These are phyloP conservation scores for Apophysomyces sp. DNA, from an alignment of 371 early-diverging fungal species.

Conservation along the genomic window DNA sequence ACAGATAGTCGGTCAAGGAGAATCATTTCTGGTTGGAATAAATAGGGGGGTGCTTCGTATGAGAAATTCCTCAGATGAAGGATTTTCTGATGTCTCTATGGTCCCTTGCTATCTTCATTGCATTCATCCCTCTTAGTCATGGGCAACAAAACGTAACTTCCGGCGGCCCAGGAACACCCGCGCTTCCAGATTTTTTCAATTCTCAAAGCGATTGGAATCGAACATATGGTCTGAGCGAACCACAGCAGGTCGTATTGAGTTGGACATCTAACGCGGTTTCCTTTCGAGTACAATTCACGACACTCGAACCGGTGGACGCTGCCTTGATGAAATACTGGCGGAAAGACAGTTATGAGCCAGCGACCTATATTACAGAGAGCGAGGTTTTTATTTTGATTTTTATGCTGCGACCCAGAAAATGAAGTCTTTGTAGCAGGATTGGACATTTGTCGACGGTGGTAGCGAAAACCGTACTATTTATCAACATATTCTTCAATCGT, in stretches of 20 bases:
- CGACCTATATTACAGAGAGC: neutral
- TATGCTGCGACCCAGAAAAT: neutral
- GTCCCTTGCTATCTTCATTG: neutral
- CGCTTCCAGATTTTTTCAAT: constrained; percentile 10
- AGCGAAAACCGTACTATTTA: constrained; percentile 21
- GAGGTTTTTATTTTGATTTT: constrained; percentile 4
- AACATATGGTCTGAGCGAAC: constrained; percentile 16
- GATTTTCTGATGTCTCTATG: neutral
- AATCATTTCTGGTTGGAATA: too few species aligned
- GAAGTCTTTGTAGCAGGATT: constrained; percentile 14
- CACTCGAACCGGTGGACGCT: neutral
- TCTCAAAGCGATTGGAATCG: constrained; percentile 20
- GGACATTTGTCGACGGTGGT: constrained; percentile 40
- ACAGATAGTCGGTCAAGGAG: too few species aligned
- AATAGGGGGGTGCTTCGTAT: neutral
- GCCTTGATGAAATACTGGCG: constrained; percentile 22
- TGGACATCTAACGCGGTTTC: constrained; percentile 11
- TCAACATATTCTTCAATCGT: constrained; percentile 26
- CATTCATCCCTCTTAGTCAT: neutral
- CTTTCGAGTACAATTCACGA: constrained; percentile 25
- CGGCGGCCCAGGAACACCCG: constrained; percentile 10
- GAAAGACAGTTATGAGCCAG: neutral
- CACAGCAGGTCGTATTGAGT: constrained; percentile 24
- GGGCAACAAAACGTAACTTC: neutral
- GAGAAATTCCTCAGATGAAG: too few species aligned